Evolutionary conservation across 192 early-diverging fungal genomes (phyloP), one percentile per base, ranked within the genome.

Genomic region (Borealophlyctis nickersoniae): DNA sequence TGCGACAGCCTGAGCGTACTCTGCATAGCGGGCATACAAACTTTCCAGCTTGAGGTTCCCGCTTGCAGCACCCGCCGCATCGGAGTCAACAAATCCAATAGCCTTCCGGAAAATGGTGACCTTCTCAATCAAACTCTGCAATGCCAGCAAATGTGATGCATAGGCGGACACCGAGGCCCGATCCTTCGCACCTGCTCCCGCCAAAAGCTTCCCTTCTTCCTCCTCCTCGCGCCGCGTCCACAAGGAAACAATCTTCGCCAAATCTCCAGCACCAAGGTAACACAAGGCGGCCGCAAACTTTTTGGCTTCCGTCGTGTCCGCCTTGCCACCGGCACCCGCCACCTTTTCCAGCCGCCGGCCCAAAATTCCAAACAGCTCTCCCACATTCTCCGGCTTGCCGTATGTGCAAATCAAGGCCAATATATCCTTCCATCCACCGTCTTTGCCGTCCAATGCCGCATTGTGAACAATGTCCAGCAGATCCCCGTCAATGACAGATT

Each of bases 351-450:
- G 56, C 2, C 81, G 63, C 22, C 60, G 29, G 29, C 81, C 83
- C 13, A 85, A 58, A 2, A 54, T 32, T 16, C 65, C 52, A 23
- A 74, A 77, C 34, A 81, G 66, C 23, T 28, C 63, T 2, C 62
- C 27, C 26, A 74, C 59, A 86, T 94, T 91, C 39, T 98, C 95
- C 29, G 87, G 76, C 56, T 86, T 83, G 36, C 87, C 91, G 71
- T 98, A 97, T 0, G 94, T 97, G 79, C 93, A 98, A 50, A 99
- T 83, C 5, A 98, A 78, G 13, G 92, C 95, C 34, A 98, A 72
- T 29, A 96, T 78, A 62, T 98, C 90, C 71, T 91, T 89, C 97
- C 97, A 99, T 56, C 89, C 70, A 5, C 70, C 74, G 3, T 73
- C 76, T 26, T 26, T 24, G 24, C 66, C 89, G 29, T 81, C 80